Evolutionary conservation across 805 yeast species (phyloP).

Genomic region (Pichia eremophila): DNA sequence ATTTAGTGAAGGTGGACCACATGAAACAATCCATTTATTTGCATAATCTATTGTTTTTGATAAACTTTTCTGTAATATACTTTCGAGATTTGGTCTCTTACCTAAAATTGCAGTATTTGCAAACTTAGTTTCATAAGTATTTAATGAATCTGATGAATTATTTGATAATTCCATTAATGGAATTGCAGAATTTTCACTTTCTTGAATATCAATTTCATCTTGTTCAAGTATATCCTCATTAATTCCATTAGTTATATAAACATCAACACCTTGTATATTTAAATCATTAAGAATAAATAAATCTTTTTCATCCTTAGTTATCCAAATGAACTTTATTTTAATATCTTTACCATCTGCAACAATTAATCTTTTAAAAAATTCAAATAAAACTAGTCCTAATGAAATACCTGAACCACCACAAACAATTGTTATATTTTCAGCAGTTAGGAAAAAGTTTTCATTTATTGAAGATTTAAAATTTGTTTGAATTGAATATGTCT

Average conservation of each 20-base stretch:
- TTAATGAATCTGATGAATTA: slow-evolving; percentile 4
- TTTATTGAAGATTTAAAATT: slow-evolving; percentile 36
- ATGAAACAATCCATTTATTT: slow-evolving; percentile 45
- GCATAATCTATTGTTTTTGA: slow-evolving; percentile 25
- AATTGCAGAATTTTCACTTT: slow-evolving; percentile 16
- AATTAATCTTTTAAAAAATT: slow-evolving; percentile 26
- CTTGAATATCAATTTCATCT: not conserved
- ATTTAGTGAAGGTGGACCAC: slow-evolving; percentile 46
- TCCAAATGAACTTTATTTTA: slow-evolving; percentile 43
- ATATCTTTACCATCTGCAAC: slow-evolving; percentile 19
- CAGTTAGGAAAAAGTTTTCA: slow-evolving; percentile 35
- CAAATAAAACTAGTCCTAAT: slow-evolving; percentile 45
- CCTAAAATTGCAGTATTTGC: slow-evolving; percentile 19
- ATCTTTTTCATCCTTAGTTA: slow-evolving; percentile 38
- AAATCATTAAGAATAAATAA: slow-evolving; percentile 36
- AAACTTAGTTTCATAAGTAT: slow-evolving; percentile 1
- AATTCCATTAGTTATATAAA: slow-evolving; percentile 29
- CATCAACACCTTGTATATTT: slow-evolving; percentile 26
- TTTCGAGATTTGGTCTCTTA: slow-evolving; percentile 36
- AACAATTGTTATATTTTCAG: slow-evolving; percentile 41
- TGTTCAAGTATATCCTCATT: not conserved
- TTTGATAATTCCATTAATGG: slow-evolving; percentile 10
- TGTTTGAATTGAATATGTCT: slow-evolving; percentile 31
- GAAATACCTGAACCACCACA: slow-evolving; percentile 75
- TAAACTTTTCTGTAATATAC: slow-evolving; percentile 23